Conservation (phyloP, 495 filamentous ascomycete species). For the Talaromyces stipitatus region DNA sequence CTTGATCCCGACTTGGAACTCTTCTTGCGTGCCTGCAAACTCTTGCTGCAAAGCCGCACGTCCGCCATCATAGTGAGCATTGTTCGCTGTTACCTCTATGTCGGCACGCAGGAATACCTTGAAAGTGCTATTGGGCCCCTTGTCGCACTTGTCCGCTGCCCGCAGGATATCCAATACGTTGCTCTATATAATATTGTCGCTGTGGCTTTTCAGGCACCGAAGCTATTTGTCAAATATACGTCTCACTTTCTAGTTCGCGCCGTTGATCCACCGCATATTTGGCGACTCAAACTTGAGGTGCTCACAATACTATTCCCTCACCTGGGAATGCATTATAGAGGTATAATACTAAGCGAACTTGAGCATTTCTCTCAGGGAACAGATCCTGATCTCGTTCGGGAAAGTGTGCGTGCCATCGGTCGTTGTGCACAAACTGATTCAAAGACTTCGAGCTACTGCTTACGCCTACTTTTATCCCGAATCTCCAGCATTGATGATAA, state of each 20-base stretch:
- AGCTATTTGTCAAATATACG: slow-evolving; percentile 72
- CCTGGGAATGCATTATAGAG: slow-evolving; percentile 64
- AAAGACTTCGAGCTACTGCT: slow-evolving; percentile 62
- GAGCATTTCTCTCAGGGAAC: slow-evolving; percentile 81
- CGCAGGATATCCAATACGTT: slow-evolving; percentile 79
- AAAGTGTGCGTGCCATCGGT: slow-evolving; percentile 86
- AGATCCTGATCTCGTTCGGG: slow-evolving; percentile 70
- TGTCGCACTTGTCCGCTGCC: slow-evolving; percentile 72
- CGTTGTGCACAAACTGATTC: slow-evolving; percentile 78
- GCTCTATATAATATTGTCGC: slow-evolving; percentile 91
- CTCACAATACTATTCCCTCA: slow-evolving; percentile 85
- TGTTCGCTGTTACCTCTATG: slow-evolving; percentile 72
- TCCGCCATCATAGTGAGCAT: slow-evolving; percentile 87
- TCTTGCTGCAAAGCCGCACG: slow-evolving; percentile 86
- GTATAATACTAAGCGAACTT: slow-evolving; percentile 81
- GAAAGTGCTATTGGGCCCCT: slow-evolving; percentile 69
- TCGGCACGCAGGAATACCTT: slow-evolving; percentile 70
- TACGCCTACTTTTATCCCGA: slow-evolving; percentile 73
- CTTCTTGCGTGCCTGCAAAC: slow-evolving; percentile 68
- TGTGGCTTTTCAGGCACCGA: slow-evolving; percentile 65
- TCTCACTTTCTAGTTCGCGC: slow-evolving; percentile 81
- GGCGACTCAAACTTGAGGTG: slow-evolving; percentile 84
- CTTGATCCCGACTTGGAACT: slow-evolving; percentile 80
- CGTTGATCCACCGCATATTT: slow-evolving; percentile 74
- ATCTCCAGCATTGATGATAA: slow-evolving; percentile 78